Evolutionary conservation across 495 filamentous ascomycete genomes (phyloP).

Genomic region (Trichoderma erinaceum): DNA sequence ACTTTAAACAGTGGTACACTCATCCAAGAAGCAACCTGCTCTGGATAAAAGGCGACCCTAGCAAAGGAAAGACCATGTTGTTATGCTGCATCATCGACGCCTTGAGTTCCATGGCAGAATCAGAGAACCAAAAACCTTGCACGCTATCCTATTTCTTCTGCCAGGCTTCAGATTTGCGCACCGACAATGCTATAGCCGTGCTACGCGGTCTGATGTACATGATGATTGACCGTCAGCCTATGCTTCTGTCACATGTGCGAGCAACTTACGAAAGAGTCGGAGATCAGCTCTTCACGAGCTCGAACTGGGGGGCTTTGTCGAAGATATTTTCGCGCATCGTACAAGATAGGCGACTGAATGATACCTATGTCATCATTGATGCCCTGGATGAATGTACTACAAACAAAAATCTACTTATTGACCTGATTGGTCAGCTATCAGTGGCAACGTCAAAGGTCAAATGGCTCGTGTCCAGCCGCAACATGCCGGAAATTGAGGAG

Average conservation of each 20-base stretch:
- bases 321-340: slow-evolving; percentile 31
- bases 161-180: slow-evolving; percentile 28
- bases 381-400: slow-evolving; percentile 20
- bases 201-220: slow-evolving; percentile 39
- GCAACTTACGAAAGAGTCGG: slow-evolving; percentile 25
- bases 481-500: neutral
- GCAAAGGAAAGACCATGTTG: neutral
- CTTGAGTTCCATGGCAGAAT: slow-evolving; percentile 15
- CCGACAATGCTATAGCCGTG: slow-evolving; percentile 37
- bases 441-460: neutral
- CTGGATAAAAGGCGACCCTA: no score
- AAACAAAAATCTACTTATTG: neutral
- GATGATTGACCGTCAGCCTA: slow-evolving; percentile 29
- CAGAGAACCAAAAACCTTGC: neutral
- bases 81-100: slow-evolving; percentile 24
- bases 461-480: neutral
- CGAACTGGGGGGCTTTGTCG: slow-evolving; percentile 28
- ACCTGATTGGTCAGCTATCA: neutral
- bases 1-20: no score
- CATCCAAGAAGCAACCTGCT: no score
- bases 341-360: slow-evolving; percentile 21
- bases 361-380: slow-evolving; percentile 28
- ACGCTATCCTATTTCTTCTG: slow-evolving; percentile 43
- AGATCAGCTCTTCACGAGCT: slow-evolving; percentile 27
- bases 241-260: slow-evolving; percentile 28